Evolutionary conservation across 176 grass and related monocot species (phyloP), one percentile per base, ranked within the genome.

Genomic region (Puccinellia tenuiflora): DNA sequence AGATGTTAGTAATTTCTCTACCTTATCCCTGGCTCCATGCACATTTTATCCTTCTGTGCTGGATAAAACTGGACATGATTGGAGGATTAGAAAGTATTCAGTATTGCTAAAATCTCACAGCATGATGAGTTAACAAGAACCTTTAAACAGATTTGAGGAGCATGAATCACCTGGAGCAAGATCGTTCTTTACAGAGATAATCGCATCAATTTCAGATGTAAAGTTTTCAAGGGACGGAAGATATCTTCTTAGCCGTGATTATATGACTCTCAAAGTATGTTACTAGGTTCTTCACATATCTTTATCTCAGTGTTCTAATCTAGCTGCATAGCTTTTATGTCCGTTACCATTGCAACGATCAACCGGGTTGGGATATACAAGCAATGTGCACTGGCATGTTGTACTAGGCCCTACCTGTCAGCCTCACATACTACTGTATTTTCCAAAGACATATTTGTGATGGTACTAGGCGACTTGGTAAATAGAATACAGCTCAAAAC

Each of bases 261-360:
- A 97, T 88, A 97, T 97, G 94, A 94, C 91, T 65, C 94, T 97
- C 16, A 97, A 97, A 90, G 94, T 97, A 81, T 33, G 48, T 85
- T 78, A 68, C 21, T 56, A 73, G 3, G 38, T 55, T 73, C 68
- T 75, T 20, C 12, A 52, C 18, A 1, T 51, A 33, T n/a, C 75
- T 29, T 47, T 37, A 77, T 79, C 45, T 77, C 20, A 20, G 17
- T 50, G 18, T 15, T 63, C 33, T 83, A 56, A 2, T 18, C 1
- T 57, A 7, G 18, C 38, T 59, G 69, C 45, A 67, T 42, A 10
- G 8, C 40, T 71, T 28, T 43, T 26, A 7, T 28, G 39, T 71
- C 24, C n/a, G 6, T 0, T 70, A 70, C 67, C 21, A 43, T 73
- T 8, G 1, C 68, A 48, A 16, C 8, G 25, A 48, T 50, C 42